Evolutionary conservation across 2,329 filamentous ascomycete genomes (phyloP).

Genomic region (Nothomitra cinnamomea): DNA sequence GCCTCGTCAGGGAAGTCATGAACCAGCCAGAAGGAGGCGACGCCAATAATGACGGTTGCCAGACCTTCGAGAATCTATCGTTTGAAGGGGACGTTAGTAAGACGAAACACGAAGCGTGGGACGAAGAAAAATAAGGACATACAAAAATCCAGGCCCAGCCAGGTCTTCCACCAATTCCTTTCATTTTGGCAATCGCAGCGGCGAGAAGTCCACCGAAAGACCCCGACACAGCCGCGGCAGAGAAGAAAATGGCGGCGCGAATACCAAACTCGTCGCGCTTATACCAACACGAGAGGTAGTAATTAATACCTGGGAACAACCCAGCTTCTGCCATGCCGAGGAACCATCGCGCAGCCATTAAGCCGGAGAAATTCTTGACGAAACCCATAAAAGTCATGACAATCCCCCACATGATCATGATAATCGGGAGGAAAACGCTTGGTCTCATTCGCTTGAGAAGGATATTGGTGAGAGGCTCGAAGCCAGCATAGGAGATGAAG

Average conservation of each 20-base stretch:
- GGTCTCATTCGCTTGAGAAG: conserved; percentile 61
- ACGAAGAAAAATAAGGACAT: conserved; percentile 1
- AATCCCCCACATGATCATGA: conserved; percentile 59
- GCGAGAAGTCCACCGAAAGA: conserved; percentile 62
- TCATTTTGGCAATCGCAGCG: conserved; percentile 53
- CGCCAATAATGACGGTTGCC: conserved; percentile 49
- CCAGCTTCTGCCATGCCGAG: conserved; percentile 59
- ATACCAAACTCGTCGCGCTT: conserved; percentile 61
- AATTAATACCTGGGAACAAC: conserved; percentile 46
- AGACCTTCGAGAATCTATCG: conserved; percentile 43
- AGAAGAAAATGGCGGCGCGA: conserved; percentile 72
- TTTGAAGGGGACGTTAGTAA: not conserved
- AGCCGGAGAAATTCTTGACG: conserved; percentile 41
- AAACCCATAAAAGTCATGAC: conserved; percentile 56
- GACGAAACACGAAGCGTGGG: no score
- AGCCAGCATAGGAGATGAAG: conserved; percentile 70
- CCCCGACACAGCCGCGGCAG: conserved; percentile 61
- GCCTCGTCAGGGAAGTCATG: conserved; percentile 69
- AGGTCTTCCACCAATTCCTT: conserved; percentile 37
- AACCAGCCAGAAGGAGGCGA: conserved; percentile 59
- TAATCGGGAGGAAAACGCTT: conserved; percentile 62
- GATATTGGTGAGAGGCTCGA: conserved; percentile 64
- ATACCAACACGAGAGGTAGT: conserved; percentile 76
- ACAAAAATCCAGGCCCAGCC: conserved; percentile 49
- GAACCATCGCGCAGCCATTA: conserved; percentile 53